These are phyloP conservation scores for Fusarium sarcochroum DNA, from an alignment of 2,329 filamentous ascomycete genomes.

Conservation along the genomic window DNA sequence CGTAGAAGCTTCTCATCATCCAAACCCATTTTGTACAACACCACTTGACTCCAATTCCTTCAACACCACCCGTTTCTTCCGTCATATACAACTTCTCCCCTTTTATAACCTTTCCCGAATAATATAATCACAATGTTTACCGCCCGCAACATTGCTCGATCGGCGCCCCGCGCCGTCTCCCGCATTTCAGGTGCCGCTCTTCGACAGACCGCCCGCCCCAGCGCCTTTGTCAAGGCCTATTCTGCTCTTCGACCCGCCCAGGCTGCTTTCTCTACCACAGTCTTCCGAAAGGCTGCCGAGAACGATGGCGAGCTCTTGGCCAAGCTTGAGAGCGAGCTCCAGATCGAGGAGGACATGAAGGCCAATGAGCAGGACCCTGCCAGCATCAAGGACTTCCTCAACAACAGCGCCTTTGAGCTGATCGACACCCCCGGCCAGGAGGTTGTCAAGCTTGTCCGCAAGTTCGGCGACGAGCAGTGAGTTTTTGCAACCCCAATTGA, in stretches of 20 bases:
- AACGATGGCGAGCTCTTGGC: slow-evolving; percentile 84
- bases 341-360: slow-evolving; percentile 87
- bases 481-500: slow-evolving; percentile 50
- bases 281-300: slow-evolving; percentile 62
- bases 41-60: slow-evolving; percentile 30
- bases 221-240: slow-evolving; percentile 63
- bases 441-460: slow-evolving; percentile 87
- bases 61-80: background rate
- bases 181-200: slow-evolving; percentile 68
- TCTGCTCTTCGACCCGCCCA: slow-evolving; percentile 53
- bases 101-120: background rate
- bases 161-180: slow-evolving; percentile 74
- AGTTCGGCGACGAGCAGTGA: slow-evolving; percentile 90
- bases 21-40: slow-evolving; percentile 26
- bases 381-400: slow-evolving; percentile 88
- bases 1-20: slow-evolving; percentile 44
- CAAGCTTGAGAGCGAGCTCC: slow-evolving; percentile 88
- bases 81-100: background rate
- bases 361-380: slow-evolving; percentile 78
- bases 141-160: slow-evolving; percentile 74
- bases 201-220: slow-evolving; percentile 66
- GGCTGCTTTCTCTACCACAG: slow-evolving; percentile 63
- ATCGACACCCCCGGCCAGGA: slow-evolving; percentile 87
- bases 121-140: slow-evolving; percentile 73
- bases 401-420: slow-evolving; percentile 87